Evolutionary conservation across 257 asterid species (phyloP).

Genomic region (Mitragyna speciosa): DNA sequence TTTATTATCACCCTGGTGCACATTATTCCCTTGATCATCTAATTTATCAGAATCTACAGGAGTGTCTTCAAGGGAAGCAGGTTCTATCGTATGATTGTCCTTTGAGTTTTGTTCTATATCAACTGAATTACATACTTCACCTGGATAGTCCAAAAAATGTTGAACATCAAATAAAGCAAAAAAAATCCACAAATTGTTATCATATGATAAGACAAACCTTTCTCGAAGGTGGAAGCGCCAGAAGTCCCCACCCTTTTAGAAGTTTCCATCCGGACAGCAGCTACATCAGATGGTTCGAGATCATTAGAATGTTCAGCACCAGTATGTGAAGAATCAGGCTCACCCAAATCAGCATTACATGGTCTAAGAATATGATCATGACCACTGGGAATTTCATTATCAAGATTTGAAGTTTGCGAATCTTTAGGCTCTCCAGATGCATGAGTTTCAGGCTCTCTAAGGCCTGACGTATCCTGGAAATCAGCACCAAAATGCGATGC

Average conservation of each 20-base stretch:
- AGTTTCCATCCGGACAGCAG: constrained; percentile 28
- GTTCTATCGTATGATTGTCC: constrained; percentile 41
- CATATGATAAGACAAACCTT: constrained; percentile 55
- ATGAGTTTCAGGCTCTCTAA: constrained; percentile 30
- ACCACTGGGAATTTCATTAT: constrained; percentile 32
- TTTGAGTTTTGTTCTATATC: constrained; percentile 34
- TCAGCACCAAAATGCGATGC: constrained; percentile 34
- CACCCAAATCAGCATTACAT: constrained; percentile 47
- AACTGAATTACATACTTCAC: constrained; percentile 26
- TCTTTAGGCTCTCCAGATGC: constrained; percentile 33
- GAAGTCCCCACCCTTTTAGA: constrained; percentile 44
- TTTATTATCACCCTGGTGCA: constrained; percentile 33
- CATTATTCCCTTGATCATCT: constrained; percentile 32
- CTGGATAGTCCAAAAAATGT: constrained; percentile 30
- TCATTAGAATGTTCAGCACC: constrained; percentile 32
- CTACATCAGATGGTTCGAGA: constrained; percentile 38
- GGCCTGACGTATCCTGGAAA: constrained; percentile 35
- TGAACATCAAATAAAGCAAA: background rate
- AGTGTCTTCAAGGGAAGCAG: constrained; percentile 32
- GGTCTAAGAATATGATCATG: constrained; percentile 49
- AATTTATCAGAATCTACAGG: constrained; percentile 29
- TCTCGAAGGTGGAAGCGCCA: constrained; percentile 26
- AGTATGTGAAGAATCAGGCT: constrained; percentile 32
- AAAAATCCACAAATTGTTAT: background rate
- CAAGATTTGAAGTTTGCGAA: constrained; percentile 24